phyloP scores from a whole-genome alignment of 2,329 filamentous ascomycete genomes.

The Paramyrothecium roridum region DNA sequence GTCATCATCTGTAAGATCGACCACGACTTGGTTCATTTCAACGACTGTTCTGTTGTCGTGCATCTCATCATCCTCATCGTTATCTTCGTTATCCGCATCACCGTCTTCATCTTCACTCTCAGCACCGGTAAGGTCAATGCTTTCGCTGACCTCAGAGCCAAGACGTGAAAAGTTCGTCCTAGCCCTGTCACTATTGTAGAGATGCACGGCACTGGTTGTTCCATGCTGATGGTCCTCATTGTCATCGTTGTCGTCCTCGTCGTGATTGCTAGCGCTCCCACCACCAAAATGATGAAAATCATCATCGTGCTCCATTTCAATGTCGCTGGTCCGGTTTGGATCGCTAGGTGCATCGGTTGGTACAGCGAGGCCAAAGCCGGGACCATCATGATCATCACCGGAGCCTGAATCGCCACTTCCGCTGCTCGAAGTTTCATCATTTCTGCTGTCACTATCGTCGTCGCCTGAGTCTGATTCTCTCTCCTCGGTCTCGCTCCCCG shows the following conservation, averaged over 20 bases:
- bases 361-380: background rate
- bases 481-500: too few species aligned
- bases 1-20: background rate
- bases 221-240: background rate
- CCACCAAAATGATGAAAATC: background rate
- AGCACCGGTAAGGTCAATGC: background rate
- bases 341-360: too few species aligned
- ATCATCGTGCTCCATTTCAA: background rate
- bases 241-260: constrained; percentile 1
- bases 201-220: too few species aligned
- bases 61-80: background rate
- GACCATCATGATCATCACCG: background rate
- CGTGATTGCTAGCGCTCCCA: background rate
- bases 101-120: background rate
- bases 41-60: background rate
- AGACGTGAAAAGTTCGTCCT: too few species aligned
- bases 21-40: background rate
- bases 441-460: background rate
- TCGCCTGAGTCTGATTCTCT: too few species aligned
- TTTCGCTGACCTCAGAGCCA: background rate
- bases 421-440: background rate
- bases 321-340: background rate
- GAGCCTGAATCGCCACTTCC: background rate
- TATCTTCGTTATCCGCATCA: background rate
- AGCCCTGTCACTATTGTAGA: background rate